Evolutionary conservation across 2,329 filamentous ascomycete species (phyloP).

Genomic region (Pseudocercospora crystallina): DNA sequence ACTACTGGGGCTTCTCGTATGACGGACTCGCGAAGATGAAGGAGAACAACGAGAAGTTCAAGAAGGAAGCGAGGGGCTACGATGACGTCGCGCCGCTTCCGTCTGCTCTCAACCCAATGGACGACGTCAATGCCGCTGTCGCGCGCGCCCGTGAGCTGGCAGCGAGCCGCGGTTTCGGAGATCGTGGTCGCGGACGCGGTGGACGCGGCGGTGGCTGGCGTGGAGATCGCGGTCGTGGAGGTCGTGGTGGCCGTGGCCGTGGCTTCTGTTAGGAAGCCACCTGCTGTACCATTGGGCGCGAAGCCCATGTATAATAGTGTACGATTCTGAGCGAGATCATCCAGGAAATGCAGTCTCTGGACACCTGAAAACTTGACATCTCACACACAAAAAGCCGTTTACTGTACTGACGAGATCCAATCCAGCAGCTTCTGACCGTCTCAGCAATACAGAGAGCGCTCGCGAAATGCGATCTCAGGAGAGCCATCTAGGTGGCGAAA

Average conservation of each 20-base stretch:
- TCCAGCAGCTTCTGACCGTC: too few relatives aligned
- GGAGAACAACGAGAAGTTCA: conserved; percentile 19
- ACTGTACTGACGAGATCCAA: too few relatives aligned
- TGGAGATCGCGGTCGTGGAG: conserved; percentile 13
- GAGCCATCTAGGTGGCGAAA: too few relatives aligned
- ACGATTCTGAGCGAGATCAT: too few relatives aligned
- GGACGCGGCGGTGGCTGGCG: conserved; percentile 13
- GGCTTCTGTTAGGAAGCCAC: too few relatives aligned
- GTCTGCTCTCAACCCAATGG: conserved; percentile 5
- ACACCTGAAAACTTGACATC: too few relatives aligned
- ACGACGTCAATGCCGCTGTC: conserved; percentile 20
- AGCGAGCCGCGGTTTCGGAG: conserved; percentile 13
- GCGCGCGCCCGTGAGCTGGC: conserved; percentile 24
- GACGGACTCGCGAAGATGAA: conserved; percentile 27
- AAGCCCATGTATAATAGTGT: too few relatives aligned
- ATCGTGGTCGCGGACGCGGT: conserved; percentile 7
- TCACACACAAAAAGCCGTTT: too few relatives aligned
- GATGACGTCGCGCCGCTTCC: conserved; percentile 16
- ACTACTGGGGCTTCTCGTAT: conserved; percentile 33
- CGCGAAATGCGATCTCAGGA: too few relatives aligned
- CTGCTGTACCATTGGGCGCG: too few relatives aligned
- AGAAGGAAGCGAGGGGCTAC: conserved; percentile 23
- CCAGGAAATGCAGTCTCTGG: too few relatives aligned
- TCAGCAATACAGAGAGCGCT: too few relatives aligned
- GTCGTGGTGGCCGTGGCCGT: conserved; percentile 1